Conservation (phyloP, 495 filamentous ascomycete genomes). For the Paragyromitra xinjiangensis region DNA sequence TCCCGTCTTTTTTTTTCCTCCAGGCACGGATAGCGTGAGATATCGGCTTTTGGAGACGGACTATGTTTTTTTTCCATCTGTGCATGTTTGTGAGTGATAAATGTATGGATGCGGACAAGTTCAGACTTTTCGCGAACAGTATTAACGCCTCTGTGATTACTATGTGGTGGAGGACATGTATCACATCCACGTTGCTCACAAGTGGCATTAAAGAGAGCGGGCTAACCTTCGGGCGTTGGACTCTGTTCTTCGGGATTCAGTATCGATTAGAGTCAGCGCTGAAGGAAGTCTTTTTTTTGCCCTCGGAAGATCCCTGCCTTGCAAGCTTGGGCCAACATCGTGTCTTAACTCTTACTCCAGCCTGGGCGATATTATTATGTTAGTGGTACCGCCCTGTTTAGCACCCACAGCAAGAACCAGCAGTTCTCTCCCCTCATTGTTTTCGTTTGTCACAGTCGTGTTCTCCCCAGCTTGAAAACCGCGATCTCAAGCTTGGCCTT, state of each 20-base stretch:
- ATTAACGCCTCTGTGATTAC: background rate
- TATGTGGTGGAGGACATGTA: background rate
- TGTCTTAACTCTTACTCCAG: constrained; percentile 4
- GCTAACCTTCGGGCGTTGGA: background rate
- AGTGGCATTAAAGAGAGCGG: background rate
- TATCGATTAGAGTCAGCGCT: background rate
- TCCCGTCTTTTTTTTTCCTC: background rate
- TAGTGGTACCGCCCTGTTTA: background rate
- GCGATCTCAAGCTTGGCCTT: background rate
- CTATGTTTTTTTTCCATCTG: background rate
- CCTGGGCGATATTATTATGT: background rate
- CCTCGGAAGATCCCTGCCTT: background rate
- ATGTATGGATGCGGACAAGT: background rate
- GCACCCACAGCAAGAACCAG: background rate
- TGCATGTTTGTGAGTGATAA: background rate
- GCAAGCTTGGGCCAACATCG: background rate
- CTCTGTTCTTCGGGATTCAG: too few species aligned
- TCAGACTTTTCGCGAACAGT: background rate
- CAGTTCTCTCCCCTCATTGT: background rate
- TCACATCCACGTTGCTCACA: background rate
- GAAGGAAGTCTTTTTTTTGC: background rate
- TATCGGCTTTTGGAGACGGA: too few species aligned
- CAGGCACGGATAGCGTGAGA: background rate
- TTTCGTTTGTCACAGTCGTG: too few species aligned
- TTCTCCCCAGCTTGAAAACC: background rate